These are phyloP conservation scores for Geosmithia morbida DNA, from an alignment of 2,329 filamentous ascomycete species.

Conservation along the genomic window DNA sequence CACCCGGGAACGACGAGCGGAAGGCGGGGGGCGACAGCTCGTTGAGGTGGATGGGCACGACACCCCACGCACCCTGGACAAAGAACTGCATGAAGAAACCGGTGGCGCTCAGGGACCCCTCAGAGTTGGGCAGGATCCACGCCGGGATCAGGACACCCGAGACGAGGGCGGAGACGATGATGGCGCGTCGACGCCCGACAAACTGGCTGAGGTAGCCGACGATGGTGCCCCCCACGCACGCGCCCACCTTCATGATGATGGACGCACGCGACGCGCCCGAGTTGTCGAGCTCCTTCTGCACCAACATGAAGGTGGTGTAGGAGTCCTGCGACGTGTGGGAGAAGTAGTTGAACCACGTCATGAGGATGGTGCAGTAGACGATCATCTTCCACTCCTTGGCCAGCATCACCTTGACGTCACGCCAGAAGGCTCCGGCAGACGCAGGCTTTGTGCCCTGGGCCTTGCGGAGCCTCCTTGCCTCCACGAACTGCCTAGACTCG, in stretches of 20 bases:
- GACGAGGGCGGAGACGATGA: slow-evolving; percentile 44
- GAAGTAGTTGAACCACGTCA: slow-evolving; percentile 66
- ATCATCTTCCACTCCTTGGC: slow-evolving; percentile 60
- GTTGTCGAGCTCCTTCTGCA: slow-evolving; percentile 55
- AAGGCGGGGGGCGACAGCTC: slow-evolving; percentile 58
- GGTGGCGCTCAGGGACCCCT: slow-evolving; percentile 43
- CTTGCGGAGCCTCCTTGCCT: slow-evolving; percentile 47
- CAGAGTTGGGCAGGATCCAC: slow-evolving; percentile 52
- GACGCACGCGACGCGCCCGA: slow-evolving; percentile 52
- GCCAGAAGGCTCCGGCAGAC: slow-evolving; percentile 45
- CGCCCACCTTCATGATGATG: slow-evolving; percentile 71
- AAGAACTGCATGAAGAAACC: slow-evolving; percentile 61
- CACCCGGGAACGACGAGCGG: slow-evolving; percentile 55
- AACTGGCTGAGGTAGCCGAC: slow-evolving; percentile 65
- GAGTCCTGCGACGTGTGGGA: slow-evolving; percentile 70
- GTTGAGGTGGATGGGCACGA: slow-evolving; percentile 60
- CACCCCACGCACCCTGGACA: slow-evolving; percentile 51
- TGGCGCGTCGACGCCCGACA: slow-evolving; percentile 56
- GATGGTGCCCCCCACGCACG: slow-evolving; percentile 58
- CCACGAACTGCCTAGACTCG: slow-evolving; percentile 62
- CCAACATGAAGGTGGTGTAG: slow-evolving; percentile 69
- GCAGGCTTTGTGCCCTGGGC: slow-evolving; percentile 14
- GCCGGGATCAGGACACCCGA: slow-evolving; percentile 51
- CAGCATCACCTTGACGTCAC: slow-evolving; percentile 55
- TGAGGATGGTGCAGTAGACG: slow-evolving; percentile 62